Conservation (phyloP, 2,329 filamentous ascomycete genomes). For the Sporothrix pseudoabietina region DNA sequence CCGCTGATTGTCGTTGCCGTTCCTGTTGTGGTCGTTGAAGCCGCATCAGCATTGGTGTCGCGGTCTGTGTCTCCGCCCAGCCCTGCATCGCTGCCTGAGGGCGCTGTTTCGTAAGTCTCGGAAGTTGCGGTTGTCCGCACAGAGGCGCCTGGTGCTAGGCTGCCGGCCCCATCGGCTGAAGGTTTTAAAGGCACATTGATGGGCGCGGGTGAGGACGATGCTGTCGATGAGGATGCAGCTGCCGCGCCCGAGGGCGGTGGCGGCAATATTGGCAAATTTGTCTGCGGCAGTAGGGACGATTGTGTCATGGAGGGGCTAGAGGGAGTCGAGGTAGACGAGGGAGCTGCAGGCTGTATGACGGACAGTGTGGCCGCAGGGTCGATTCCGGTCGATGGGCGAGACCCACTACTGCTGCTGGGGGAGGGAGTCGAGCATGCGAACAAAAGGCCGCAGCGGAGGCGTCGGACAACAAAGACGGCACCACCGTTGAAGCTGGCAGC, state of each 20-base stretch:
- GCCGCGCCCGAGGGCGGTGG: not conserved
- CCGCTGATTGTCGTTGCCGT: slow-evolving; percentile 50
- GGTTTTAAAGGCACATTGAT: not conserved
- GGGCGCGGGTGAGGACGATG: not conserved
- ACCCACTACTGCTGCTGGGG: slow-evolving; percentile 27
- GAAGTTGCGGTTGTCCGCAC: slow-evolving; percentile 17
- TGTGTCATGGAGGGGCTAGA: not conserved
- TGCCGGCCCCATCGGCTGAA: not conserved
- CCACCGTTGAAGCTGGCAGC: slow-evolving; percentile 59
- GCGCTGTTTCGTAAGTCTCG: slow-evolving; percentile 25
- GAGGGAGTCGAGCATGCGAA: slow-evolving; percentile 62
- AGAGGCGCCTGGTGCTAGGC: not conserved
- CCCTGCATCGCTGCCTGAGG: not conserved
- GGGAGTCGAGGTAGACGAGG: not conserved
- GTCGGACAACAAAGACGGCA: slow-evolving; percentile 60
- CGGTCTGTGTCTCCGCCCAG: not conserved
- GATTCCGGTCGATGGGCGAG: slow-evolving; percentile 19
- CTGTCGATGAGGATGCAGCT: not conserved
- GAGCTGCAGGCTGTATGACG: not conserved
- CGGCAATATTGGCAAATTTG: not conserved
- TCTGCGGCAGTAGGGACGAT: slow-evolving; percentile 27
- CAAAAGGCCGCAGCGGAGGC: slow-evolving; percentile 60
- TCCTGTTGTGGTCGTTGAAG: slow-evolving; percentile 26
- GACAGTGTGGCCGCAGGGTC: not conserved
- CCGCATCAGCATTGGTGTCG: slow-evolving; percentile 27